Base-by-base conservation (phyloP, 2,329 filamentous ascomycete species). In the Dothistroma septosporum region DNA sequence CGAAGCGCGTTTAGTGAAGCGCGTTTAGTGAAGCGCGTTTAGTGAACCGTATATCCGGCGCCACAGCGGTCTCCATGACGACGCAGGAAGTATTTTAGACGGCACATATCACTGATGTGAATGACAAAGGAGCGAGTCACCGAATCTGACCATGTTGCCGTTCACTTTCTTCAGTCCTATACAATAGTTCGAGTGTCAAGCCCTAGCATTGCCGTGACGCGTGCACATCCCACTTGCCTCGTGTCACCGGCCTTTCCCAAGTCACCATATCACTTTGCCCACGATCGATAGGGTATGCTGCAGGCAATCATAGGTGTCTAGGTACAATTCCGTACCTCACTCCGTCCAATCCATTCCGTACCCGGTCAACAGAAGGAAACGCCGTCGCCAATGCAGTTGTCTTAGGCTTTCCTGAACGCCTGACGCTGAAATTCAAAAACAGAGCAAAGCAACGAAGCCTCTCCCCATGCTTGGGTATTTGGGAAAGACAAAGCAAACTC, bases 401-500 rank as follows among this genome's bases (percentile, higher is more conserved):
- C 2, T 16, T 53, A 50, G 31, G 46, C 32, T 24, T 44, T 59
- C 57, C 57, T n/a, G 16, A 56, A 60, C 58, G 58, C 58, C 58
- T 60, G 35, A 47, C 58, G 58, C 58, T 60, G 52, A 24, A 60
- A 60, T 56, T 32, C 58, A 59, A 54, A 59, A 48, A 12, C 24
- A 24, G 21, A 55, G n/a, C 35, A 44, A 46, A 41, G 53, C 37
- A 55, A 49, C 14, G 33, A 44, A 28, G 48, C 48, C 49, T n/a
- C 35, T 59, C 41, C 24, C 57, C 57, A 59, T 59, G 57, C 57
- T 22, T 33, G 57, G 57, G 57, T 59, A 59, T 59, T 55, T 14
- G 57, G 57, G 50, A 59, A 55, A 47, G 37, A 28, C 53, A 37
- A 46, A 9, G 21, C 14, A 55, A 46, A 28, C 47, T 50, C 47